Evolutionary conservation across 176 grass and related monocot genomes (phyloP).

Genomic region (Tuctoria greenei): DNA sequence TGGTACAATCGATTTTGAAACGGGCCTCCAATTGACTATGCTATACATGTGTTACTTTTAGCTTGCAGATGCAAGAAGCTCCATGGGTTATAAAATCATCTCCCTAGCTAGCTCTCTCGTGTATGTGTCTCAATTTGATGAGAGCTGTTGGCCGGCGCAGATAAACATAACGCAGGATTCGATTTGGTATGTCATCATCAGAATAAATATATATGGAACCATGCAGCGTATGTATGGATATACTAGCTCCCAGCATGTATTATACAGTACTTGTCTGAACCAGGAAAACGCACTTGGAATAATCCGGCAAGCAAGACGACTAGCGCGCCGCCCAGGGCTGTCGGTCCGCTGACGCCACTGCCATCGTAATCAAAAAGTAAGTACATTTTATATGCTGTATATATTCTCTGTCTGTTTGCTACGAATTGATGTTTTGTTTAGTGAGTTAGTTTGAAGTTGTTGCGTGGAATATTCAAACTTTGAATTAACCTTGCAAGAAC

Average conservation of each 20-base stretch:
- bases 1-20: too few relatives aligned
- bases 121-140: slow-evolving; percentile 21
- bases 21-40: too few relatives aligned
- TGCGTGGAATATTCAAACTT: background rate
- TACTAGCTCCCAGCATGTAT: too few relatives aligned
- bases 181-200: slow-evolving; percentile 34
- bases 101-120: background rate
- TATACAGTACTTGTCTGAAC: too few relatives aligned
- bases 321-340: slow-evolving; percentile 22
- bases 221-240: background rate
- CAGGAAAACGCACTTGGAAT: background rate
- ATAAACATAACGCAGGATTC: slow-evolving; percentile 29
- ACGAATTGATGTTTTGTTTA: background rate
- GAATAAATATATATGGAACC: background rate
- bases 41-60: too few relatives aligned
- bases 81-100: background rate
- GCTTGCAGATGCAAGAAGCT: too few relatives aligned
- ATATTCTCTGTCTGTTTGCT: background rate
- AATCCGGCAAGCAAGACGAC: background rate
- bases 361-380: slow-evolving; percentile 5
- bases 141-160: background rate
- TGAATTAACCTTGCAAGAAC: background rate
- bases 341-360: slow-evolving; percentile 31
- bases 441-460: background rate
- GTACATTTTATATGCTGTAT: background rate